Conservation (phyloP, 495 filamentous ascomycete genomes). For the Diplogelasinospora grovesii region DNA sequence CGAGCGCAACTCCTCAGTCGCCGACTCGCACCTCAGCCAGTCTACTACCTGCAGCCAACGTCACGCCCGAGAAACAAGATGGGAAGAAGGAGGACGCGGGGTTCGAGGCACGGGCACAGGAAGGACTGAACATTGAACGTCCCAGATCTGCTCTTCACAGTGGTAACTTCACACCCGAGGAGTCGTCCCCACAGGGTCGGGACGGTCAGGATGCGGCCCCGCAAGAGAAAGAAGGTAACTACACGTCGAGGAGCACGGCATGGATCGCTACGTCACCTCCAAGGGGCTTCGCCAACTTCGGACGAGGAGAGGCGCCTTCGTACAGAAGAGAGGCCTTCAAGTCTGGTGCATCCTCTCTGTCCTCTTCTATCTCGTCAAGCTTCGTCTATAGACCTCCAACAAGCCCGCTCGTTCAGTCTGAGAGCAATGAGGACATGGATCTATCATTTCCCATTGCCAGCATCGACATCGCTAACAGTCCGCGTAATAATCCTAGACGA, state of each 20-base stretch:
- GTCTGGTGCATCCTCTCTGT: slow-evolving; percentile 54
- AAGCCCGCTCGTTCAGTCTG: slow-evolving; percentile 84
- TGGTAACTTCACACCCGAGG: slow-evolving; percentile 73
- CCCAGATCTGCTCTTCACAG: slow-evolving; percentile 83
- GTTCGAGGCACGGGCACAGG: slow-evolving; percentile 23
- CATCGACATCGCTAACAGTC: slow-evolving; percentile 30
- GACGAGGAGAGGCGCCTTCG: slow-evolving; percentile 21
- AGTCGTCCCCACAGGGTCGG: slow-evolving; percentile 14
- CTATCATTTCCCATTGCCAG: slow-evolving; percentile 44
- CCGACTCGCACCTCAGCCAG: slow-evolving; percentile 24
- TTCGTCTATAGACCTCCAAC: slow-evolving; percentile 85
- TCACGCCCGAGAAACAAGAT: slow-evolving; percentile 36
- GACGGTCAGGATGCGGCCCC: background rate
- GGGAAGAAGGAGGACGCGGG: slow-evolving; percentile 6
- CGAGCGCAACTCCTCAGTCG: slow-evolving; percentile 31
- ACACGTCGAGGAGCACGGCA: slow-evolving; percentile 4
- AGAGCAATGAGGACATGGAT: slow-evolving; percentile 79
- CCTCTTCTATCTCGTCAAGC: slow-evolving; percentile 70
- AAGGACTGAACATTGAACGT: slow-evolving; percentile 64
- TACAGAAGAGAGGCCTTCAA: slow-evolving; percentile 26
- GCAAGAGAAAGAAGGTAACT: background rate
- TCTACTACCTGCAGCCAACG: slow-evolving; percentile 34
- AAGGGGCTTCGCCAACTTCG: slow-evolving; percentile 34
- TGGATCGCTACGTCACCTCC: slow-evolving; percentile 45
- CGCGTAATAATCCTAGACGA: slow-evolving; percentile 25